Conservation (phyloP, 2,329 filamentous ascomycete genomes). For the Cercospora canescens region DNA sequence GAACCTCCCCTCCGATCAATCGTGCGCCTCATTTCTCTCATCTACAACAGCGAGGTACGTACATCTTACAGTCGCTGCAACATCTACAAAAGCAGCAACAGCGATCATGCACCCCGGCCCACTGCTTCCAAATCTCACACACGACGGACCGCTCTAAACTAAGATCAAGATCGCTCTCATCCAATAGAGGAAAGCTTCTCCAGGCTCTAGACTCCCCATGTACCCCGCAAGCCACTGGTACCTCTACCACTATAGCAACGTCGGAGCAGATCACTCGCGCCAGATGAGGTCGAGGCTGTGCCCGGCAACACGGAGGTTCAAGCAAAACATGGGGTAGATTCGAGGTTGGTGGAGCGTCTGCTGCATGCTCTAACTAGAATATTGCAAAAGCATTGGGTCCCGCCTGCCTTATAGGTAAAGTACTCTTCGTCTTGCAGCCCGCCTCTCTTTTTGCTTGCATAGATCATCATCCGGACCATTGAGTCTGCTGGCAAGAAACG, state of each 20-base stretch:
- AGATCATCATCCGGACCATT: slow-evolving; percentile 1
- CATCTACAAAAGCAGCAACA: slow-evolving; percentile 4
- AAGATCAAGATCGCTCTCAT: not conserved
- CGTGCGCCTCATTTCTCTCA: not conserved
- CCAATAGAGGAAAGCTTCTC: slow-evolving; percentile 6
- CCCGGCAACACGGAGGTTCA: slow-evolving; percentile 26
- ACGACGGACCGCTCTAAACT: not conserved
- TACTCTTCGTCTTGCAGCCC: not conserved
- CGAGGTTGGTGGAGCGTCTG: not conserved
- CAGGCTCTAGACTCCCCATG: slow-evolving; percentile 22
- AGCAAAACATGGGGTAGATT: slow-evolving; percentile 14
- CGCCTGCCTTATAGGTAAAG: not conserved
- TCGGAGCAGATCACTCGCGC: slow-evolving; percentile 13
- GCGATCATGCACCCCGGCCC: slow-evolving; percentile 7
- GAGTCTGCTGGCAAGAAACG: slow-evolving; percentile 4
- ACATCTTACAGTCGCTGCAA: not conserved
- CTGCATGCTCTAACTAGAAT: not conserved
- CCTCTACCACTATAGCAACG: not conserved
- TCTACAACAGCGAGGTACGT: slow-evolving; percentile 5
- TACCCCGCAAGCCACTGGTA: slow-evolving; percentile 22
- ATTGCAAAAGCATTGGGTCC: not conserved
- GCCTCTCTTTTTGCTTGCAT: not conserved
- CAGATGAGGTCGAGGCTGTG: slow-evolving; percentile 16
- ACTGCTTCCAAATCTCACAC: slow-evolving; percentile 23
- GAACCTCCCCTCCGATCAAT: not conserved